phyloP scores from a whole-genome alignment of 2,329 filamentous ascomycete genomes.

The Trichocomaceae sp. region DNA sequence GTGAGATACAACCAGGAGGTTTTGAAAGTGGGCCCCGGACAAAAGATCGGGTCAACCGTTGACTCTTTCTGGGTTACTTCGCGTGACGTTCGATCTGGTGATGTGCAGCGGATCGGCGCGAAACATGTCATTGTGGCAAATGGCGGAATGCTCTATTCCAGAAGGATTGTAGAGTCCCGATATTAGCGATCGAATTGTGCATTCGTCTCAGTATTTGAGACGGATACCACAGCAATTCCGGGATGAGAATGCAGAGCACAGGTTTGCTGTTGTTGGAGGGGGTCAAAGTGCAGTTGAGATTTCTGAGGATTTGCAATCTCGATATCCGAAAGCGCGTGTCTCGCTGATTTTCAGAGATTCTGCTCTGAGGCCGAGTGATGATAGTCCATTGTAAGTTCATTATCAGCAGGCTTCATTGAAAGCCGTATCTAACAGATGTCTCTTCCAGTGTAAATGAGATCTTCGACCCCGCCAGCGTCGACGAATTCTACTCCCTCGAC shows the following conservation, averaged over 20 bases:
- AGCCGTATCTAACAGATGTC: too few species aligned
- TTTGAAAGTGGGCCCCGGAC: constrained; percentile 4
- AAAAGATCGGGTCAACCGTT: too few species aligned
- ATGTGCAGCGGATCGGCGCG: not conserved
- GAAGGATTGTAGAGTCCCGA: not conserved
- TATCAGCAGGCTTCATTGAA: not conserved
- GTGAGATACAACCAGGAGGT: constrained; percentile 12
- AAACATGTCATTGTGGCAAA: constrained; percentile 14
- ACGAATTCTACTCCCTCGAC: constrained; percentile 11
- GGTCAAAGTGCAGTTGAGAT: constrained; percentile 14
- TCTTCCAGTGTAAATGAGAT: constrained; percentile 13
- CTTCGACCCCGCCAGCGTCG: constrained; percentile 12
- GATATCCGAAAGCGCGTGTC: constrained; percentile 9
- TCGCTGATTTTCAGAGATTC: constrained; percentile 12
- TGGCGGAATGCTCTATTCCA: constrained; percentile 11
- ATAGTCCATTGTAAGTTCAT: constrained; percentile 12
- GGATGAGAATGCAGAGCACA: constrained; percentile 1
- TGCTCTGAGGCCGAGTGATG: constrained; percentile 11
- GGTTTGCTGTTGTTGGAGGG: constrained; percentile 10
- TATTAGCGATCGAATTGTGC: not conserved
- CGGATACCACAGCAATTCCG: not conserved
- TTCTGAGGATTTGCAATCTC: constrained; percentile 9
- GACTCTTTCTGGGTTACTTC: constrained; percentile 6
- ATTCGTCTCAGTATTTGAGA: constrained; percentile 11
- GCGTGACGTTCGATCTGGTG: constrained; percentile 1